Evolutionary conservation across 345 rosid genomes (phyloP), one percentile per base, ranked within the genome.

Genomic region (Psidium friedrichsthalianum): DNA sequence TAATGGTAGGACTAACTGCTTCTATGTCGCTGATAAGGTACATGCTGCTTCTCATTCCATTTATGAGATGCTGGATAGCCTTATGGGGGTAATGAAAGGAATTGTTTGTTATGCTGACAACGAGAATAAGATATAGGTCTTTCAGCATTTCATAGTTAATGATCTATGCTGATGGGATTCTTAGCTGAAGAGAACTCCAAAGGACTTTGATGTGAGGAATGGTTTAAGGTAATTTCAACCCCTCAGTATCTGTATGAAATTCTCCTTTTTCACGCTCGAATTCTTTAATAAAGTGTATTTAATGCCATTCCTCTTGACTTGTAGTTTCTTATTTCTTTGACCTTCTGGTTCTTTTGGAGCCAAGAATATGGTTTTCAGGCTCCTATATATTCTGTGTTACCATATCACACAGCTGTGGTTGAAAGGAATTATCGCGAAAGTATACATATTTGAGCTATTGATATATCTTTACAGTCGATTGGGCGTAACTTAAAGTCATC

Each of bases 21-120:
- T 93, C 82, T 91, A 69, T 80, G 94, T 89, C 21, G 86, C 94
- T 11, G 98, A 94, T 87, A 90, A 90, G 85, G 86, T 80, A 82
- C 96, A 93, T 90, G 89, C 92, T 61, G 69, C 82, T 88, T 89
- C 92, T 18, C 81, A 57, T 58, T 88, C 90, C 5, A 92, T 92
- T 53, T 89, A 93, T 83, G 90, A 92, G 86, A 89, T 90, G 89
- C 91, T 94, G 85, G 88, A 88, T 85, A 85, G 86, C 40, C 94
- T 93, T 83, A 82, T 86, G 40, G 84, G 87, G 78, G 80, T 86
- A 54, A 94, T 93, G 94, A 90, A 84, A 56, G 96, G 88, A 84
- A 86, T 87, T 82, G 84, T 59, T 84, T 49, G 36, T 86, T 85
- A 90, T 76, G 85, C 47, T 78, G 89, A 87, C 84, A 82, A 36